A percentile compares a stretch with the other conserved stretches of the same genome.
phyloP scores from a whole-genome alignment of 2,329 filamentous ascomycete species.

The Sordariomycetes sp. region DNA sequence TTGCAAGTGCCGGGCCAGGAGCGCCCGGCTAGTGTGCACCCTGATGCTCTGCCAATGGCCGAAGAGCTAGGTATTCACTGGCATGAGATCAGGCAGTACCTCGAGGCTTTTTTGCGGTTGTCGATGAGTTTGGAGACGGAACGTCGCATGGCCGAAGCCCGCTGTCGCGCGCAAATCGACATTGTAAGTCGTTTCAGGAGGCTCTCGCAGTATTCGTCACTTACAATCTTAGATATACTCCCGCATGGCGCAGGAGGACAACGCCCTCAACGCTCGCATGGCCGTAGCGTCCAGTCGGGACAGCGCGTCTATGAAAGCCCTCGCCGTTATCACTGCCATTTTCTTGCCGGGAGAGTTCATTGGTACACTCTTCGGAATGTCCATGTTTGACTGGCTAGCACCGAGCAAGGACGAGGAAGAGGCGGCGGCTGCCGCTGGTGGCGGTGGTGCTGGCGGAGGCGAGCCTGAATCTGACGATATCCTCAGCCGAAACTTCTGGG shows the following conservation, averaged over 20 bases:
- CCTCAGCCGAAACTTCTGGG: slow-evolving; percentile 32
- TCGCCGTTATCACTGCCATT: slow-evolving; percentile 37
- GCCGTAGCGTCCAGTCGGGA: slow-evolving; percentile 29
- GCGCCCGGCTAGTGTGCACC: too few relatives aligned
- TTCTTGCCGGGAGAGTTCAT: slow-evolving; percentile 38
- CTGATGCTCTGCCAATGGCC: slow-evolving; percentile 5
- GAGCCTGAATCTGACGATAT: slow-evolving; percentile 13
- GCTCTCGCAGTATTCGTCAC: too few relatives aligned
- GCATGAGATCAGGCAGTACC: slow-evolving; percentile 37
- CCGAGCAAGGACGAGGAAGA: slow-evolving; percentile 18
- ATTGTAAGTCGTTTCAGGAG: slow-evolving; percentile 28
- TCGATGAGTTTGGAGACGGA: slow-evolving; percentile 36
- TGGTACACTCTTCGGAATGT: slow-evolving; percentile 34
- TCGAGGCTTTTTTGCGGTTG: slow-evolving; percentile 31
- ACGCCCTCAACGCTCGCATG: slow-evolving; percentile 32
- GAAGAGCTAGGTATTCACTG: slow-evolving; percentile 27
- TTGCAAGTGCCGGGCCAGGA: slow-evolving; percentile 3
- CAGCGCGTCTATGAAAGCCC: slow-evolving; percentile 37
- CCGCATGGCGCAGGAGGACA: slow-evolving; percentile 40
- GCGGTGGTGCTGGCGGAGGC: slow-evolving; percentile 1
- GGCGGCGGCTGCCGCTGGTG: too few relatives aligned
- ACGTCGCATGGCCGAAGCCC: slow-evolving; percentile 33
- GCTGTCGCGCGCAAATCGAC: slow-evolving; percentile 36
- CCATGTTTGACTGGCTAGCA: slow-evolving; percentile 36
- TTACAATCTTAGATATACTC: slow-evolving; percentile 28